phyloP scores from a whole-genome alignment of 768 basidiomycete species.

The Tricholomella constricta region DNA sequence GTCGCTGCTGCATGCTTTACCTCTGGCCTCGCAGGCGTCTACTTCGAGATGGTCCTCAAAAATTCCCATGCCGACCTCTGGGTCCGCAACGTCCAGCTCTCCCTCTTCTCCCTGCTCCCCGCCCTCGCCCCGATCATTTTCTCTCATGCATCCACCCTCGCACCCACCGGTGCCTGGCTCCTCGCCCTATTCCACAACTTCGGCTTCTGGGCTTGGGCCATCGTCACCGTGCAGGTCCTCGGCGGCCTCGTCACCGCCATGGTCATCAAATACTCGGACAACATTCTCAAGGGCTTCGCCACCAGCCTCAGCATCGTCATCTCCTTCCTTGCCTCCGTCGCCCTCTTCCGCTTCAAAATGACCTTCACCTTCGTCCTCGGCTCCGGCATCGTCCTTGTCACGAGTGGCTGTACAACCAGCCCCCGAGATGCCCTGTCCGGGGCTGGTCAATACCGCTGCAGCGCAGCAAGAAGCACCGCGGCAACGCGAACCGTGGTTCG shows the following conservation, averaged over 20 bases:
- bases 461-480: no score
- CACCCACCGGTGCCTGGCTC: slow-evolving; percentile 30
- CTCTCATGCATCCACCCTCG: no score
- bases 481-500: no score
- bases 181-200: slow-evolving; percentile 84
- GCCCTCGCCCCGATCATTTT: slow-evolving; percentile 79
- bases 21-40: slow-evolving; percentile 94
- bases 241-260: slow-evolving; percentile 93
- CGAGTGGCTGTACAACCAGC: slow-evolving; percentile 92
- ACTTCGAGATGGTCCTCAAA: slow-evolving; percentile 98
- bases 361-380: slow-evolving; percentile 86
- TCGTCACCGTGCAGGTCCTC: slow-evolving; percentile 85
- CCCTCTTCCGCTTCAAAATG: slow-evolving; percentile 87
- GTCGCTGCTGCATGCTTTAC: slow-evolving; percentile 92
- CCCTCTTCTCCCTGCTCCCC: slow-evolving; percentile 90
- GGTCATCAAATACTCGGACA: slow-evolving; percentile 97
- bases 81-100: slow-evolving; percentile 96
- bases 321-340: slow-evolving; percentile 90
- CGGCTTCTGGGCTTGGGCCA: slow-evolving; percentile 94
- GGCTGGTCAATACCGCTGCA: no score
- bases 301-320: slow-evolving; percentile 93
- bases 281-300: slow-evolving; percentile 94
- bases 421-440: slow-evolving; percentile 33
- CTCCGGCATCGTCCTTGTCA: slow-evolving; percentile 77
- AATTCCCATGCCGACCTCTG: slow-evolving; percentile 87